Evolutionary conservation across 768 basidiomycete genomes (phyloP).

Genomic region (Suillus tomentosus): DNA sequence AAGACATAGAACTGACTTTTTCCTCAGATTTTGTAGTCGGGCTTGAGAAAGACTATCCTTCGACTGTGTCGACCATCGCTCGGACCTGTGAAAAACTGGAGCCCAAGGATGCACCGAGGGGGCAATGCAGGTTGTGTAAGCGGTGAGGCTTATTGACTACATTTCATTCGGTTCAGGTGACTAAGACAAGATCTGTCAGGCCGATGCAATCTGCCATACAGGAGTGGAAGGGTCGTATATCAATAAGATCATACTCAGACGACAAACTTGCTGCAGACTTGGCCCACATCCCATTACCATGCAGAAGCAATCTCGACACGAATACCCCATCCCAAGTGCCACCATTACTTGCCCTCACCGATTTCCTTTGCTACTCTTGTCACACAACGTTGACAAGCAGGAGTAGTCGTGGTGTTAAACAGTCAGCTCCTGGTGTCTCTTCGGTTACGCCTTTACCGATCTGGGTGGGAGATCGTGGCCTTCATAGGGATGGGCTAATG

Average conservation of each 20-base stretch:
- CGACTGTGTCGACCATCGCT: conserved; percentile 82
- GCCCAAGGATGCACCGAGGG: conserved; percentile 56
- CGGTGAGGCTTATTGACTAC: conserved; percentile 42
- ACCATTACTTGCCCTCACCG: conserved; percentile 32
- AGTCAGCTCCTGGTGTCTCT: conserved; percentile 16
- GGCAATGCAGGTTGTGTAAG: conserved; percentile 63
- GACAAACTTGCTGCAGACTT: conserved; percentile 21
- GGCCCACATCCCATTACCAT: conserved; percentile 11
- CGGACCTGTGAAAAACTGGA: conserved; percentile 79
- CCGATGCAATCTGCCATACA: conserved; percentile 65
- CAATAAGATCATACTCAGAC: conserved; percentile 55
- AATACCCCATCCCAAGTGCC: background rate
- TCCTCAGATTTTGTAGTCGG: conserved; percentile 74
- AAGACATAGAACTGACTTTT: conserved; percentile 3
- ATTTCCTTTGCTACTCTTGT: conserved; percentile 63
- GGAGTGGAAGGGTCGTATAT: conserved; percentile 74
- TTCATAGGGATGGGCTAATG: background rate
- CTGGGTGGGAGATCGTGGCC: conserved; percentile 34
- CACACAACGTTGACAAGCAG: conserved; percentile 61
- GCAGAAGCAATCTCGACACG: background rate
- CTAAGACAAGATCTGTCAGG: conserved; percentile 36
- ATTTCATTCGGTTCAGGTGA: background rate
- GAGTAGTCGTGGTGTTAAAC: conserved; percentile 44
- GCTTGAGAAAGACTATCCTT: conserved; percentile 80
- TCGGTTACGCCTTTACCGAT: conserved; percentile 24